Percentiles rank a stretch among this genome's conserved stretches.
These are phyloP conservation scores for Spergularia azorica DNA, from an alignment of 179 eudicot species.

Conservation along the genomic window DNA sequence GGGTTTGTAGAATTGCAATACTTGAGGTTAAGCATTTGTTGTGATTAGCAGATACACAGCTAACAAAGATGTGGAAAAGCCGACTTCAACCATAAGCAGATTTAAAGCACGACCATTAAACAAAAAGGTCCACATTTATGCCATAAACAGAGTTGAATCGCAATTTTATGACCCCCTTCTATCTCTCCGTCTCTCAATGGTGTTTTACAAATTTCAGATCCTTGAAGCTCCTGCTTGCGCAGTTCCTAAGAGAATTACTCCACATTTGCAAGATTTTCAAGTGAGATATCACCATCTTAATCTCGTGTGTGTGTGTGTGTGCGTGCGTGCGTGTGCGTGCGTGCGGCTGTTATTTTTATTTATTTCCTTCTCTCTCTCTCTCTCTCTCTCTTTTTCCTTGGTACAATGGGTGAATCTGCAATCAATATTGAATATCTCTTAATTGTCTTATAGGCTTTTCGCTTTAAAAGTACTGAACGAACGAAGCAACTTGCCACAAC, in stretches of 20 bases:
- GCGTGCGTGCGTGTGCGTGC: no score
- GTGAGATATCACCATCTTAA: constrained; percentile 37
- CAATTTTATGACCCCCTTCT: neutral
- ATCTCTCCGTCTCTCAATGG: neutral
- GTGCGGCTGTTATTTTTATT: no score
- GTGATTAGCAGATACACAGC: constrained; percentile 53
- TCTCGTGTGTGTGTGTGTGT: neutral
- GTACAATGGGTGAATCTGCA: neutral
- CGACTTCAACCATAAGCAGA: constrained; percentile 40
- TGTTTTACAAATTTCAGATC: constrained; percentile 47
- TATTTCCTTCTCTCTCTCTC: no score
- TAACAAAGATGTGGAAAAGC: constrained; percentile 41
- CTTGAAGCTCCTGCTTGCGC: constrained; percentile 57
- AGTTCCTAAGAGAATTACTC: constrained; percentile 59
- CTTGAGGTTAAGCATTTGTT: neutral
- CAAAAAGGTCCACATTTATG: constrained; percentile 55
- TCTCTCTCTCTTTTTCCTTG: no score
- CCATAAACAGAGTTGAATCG: neutral
- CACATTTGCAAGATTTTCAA: constrained; percentile 61
- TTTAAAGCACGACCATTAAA: constrained; percentile 86
- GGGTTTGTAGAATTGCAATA: neutral
- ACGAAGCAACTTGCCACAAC: constrained; percentile 54
- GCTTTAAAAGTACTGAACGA: constrained; percentile 64
- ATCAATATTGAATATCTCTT: constrained; percentile 3
- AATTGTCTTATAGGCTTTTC: constrained; percentile 55